A percentile compares a stretch with the other conserved stretches of the same genome.
Evolutionary conservation across 2,329 filamentous ascomycete genomes (phyloP).

Genomic region (Leptosphaerulina australis): DNA sequence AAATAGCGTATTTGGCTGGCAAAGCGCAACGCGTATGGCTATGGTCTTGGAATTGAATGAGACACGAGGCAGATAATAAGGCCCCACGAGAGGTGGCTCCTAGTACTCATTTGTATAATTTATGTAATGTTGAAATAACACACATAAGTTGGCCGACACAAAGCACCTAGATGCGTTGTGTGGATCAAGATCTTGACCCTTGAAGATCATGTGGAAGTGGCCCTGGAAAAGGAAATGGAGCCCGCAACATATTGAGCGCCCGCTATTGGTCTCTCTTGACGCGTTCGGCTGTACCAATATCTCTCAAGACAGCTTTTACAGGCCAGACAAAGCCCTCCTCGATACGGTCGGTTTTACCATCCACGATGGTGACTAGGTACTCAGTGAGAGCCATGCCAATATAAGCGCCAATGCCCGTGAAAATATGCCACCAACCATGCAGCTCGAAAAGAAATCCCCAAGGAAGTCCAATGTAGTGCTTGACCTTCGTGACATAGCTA

Average conservation of each 20-base stretch:
- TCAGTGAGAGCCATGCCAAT: conserved; percentile 48
- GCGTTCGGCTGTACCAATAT: conserved; percentile 29
- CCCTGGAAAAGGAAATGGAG: background rate
- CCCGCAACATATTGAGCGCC: background rate
- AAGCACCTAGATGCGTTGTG: too few relatives aligned
- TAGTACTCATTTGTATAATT: background rate
- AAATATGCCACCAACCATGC: conserved; percentile 69
- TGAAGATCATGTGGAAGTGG: conserved; percentile 1
- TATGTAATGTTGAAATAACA: background rate
- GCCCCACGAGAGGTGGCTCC: too few relatives aligned
- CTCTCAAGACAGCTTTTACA: conserved; percentile 38
- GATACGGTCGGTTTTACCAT: conserved; percentile 31
- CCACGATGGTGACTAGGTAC: conserved; percentile 44
- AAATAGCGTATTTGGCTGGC: background rate
- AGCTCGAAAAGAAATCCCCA: conserved; percentile 63
- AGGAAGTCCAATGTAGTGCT: conserved; percentile 58
- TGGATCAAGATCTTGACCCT: background rate
- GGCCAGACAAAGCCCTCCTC: conserved; percentile 49
- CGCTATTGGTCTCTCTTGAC: conserved; percentile 4
- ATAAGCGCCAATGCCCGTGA: conserved; percentile 62
- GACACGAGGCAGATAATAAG: conserved; percentile 5
- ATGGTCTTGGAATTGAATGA: conserved; percentile 7
- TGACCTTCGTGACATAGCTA: conserved; percentile 53
- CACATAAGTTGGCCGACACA: background rate
- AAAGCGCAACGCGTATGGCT: conserved; percentile 7